Evolutionary conservation across 2,329 filamentous ascomycete species (phyloP).

Genomic region (Lachnellula subtilissima): DNA sequence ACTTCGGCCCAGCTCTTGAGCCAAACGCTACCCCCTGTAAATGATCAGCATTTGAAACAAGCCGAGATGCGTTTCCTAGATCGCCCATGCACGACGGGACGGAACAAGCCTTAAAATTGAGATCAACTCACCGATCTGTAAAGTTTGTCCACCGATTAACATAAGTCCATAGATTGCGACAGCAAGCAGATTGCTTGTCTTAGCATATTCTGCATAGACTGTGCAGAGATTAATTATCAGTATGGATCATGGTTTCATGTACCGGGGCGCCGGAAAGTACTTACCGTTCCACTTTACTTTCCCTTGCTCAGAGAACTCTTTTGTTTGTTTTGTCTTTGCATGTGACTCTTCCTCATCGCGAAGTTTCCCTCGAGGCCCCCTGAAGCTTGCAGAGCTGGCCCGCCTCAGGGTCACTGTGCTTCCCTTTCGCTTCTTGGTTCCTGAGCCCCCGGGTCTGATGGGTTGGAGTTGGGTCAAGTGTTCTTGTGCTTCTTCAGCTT

Average conservation of each 20-base stretch:
- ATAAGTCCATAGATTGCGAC: conserved; percentile 75
- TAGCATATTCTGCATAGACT: conserved; percentile 92
- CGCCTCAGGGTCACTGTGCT: conserved; percentile 80
- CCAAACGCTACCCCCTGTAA: conserved; percentile 75
- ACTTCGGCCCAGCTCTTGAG: conserved; percentile 86
- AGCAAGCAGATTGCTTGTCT: conserved; percentile 82
- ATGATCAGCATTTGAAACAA: conserved; percentile 11
- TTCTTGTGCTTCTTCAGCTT: conserved; percentile 73
- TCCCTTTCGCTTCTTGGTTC: conserved; percentile 53
- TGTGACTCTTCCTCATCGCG: conserved; percentile 75
- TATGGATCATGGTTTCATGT: conserved; percentile 5
- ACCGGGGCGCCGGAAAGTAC: conserved; percentile 14
- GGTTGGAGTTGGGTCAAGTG: conserved; percentile 69
- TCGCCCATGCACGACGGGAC: not conserved
- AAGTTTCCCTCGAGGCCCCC: conserved; percentile 76
- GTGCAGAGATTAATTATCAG: conserved; percentile 13
- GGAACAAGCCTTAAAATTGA: not conserved
- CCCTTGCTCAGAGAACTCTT: conserved; percentile 88
- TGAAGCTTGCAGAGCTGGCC: conserved; percentile 88
- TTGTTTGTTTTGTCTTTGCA: conserved; percentile 72
- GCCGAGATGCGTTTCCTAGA: not conserved
- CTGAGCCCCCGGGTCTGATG: conserved; percentile 54
- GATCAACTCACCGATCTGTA: conserved; percentile 61
- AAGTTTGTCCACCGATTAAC: conserved; percentile 74
- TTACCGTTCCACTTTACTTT: conserved; percentile 86